Percentiles rank a stretch among this genome's conserved stretches.
These are phyloP conservation scores for Trichoderma erinaceum DNA, from an alignment of 495 filamentous ascomycete genomes.

Conservation along the genomic window DNA sequence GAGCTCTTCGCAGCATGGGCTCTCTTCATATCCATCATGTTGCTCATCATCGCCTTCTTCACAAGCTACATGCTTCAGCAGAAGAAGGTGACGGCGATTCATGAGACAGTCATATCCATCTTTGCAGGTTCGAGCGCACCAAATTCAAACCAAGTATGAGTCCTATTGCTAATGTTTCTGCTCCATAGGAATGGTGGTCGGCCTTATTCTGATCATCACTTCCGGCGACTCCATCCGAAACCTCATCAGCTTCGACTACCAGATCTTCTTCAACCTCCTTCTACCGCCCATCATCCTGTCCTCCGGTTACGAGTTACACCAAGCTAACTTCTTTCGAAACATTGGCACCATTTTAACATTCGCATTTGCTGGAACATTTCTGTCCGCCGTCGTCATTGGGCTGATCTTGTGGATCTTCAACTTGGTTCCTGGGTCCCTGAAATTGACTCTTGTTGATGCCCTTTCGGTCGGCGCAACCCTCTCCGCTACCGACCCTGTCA, in stretches of 20 bases:
- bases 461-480: constrained; percentile 93
- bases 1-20: constrained; percentile 95
- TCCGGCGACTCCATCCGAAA: constrained; percentile 75
- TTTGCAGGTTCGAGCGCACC: constrained; percentile 68
- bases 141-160: neutral
- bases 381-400: constrained; percentile 89
- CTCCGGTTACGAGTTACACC: constrained; percentile 94
- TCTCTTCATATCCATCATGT: constrained; percentile 87
- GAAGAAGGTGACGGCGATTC: constrained; percentile 90
- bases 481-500: constrained; percentile 94
- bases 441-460: constrained; percentile 86
- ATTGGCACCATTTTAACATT: constrained; percentile 98
- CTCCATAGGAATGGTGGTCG: constrained; percentile 85
- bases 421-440: constrained; percentile 75
- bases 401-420: constrained; percentile 85
- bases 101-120: constrained; percentile 96
- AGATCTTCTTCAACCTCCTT: constrained; percentile 98
- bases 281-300: constrained; percentile 96
- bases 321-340: constrained; percentile 97
- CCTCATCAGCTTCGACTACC: constrained; percentile 91
- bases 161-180: neutral
- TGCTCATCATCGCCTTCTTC: constrained; percentile 90
- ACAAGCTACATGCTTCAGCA: constrained; percentile 94
- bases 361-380: constrained; percentile 94
- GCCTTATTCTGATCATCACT: constrained; percentile 76